phyloP scores from a whole-genome alignment of 192 early-diverging fungal species.

The Phycomyces blakesleeanus region DNA sequence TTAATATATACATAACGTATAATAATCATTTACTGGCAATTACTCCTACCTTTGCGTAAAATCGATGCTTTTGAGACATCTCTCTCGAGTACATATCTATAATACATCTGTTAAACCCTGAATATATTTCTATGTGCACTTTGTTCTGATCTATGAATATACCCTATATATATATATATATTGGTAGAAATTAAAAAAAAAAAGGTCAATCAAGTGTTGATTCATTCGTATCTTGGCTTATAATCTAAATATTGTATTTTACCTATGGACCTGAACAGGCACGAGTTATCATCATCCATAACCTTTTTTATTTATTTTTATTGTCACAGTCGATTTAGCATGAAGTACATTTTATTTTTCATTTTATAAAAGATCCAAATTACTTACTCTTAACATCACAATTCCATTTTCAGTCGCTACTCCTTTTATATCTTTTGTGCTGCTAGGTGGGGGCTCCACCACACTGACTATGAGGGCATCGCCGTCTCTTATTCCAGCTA shows the following conservation, averaged over 20 bases:
- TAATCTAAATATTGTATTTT: not conserved
- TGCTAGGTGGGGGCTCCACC: constrained; percentile 1
- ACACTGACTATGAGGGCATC: constrained; percentile 33
- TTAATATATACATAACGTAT: constrained; percentile 3
- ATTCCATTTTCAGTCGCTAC: not conserved
- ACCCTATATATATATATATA: too few relatives aligned
- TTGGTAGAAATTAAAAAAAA: not conserved
- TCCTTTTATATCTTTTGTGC: not conserved
- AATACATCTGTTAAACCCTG: too few relatives aligned
- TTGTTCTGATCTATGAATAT: not conserved
- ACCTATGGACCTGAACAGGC: constrained; percentile 66
- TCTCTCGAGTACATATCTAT: constrained; percentile 37
- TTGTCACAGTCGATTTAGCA: not conserved
- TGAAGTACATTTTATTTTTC: not conserved
- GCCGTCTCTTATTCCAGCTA: constrained; percentile 37
- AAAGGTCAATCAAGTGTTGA: not conserved
- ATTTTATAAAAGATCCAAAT: too few relatives aligned
- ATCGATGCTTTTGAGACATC: constrained; percentile 11
- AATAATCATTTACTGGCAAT: not conserved
- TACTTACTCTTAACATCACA: not conserved
- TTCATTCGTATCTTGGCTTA: too few relatives aligned
- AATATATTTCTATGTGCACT: too few relatives aligned
- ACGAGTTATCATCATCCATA: constrained; percentile 69
- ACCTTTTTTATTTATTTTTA: constrained; percentile 28
- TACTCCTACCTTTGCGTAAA: constrained; percentile 32